These are phyloP conservation scores for Rhynchosporium secalis DNA, from an alignment of 2,329 filamentous ascomycete species.

Conservation along the genomic window DNA sequence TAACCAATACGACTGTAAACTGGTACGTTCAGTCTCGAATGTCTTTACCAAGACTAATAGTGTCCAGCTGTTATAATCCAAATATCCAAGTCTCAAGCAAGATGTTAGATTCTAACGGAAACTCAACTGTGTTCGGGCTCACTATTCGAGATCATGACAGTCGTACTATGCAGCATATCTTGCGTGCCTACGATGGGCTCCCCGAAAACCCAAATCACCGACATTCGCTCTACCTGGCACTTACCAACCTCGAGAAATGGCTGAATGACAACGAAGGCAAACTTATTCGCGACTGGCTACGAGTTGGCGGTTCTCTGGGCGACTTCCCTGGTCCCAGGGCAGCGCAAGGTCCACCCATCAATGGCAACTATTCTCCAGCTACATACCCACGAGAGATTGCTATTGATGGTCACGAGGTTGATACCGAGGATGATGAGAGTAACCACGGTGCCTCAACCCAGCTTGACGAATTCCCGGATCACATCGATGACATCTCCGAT, in stretches of 20 bases:
- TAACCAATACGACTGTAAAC: no score
- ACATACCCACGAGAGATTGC: no score
- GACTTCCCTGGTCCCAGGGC: constrained; percentile 20
- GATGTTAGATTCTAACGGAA: background rate
- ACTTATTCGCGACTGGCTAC: constrained; percentile 27
- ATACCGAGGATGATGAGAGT: no score
- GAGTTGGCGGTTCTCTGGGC: constrained; percentile 20
- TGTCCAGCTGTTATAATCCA: background rate
- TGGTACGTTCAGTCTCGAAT: background rate
- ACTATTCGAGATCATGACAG: constrained; percentile 29
- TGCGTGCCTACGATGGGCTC: constrained; percentile 23
- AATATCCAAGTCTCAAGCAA: background rate
- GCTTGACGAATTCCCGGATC: no score
- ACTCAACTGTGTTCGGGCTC: constrained; percentile 28
- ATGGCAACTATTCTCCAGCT: background rate
- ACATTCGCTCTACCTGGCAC: constrained; percentile 18
- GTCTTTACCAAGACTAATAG: background rate
- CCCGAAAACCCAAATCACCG: constrained; percentile 21
- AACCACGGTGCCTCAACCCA: no score
- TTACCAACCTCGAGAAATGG: constrained; percentile 21
- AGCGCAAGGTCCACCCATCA: constrained; percentile 6
- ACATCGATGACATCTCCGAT: no score
- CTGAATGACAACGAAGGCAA: constrained; percentile 21
- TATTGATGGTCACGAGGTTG: no score
- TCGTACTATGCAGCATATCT: constrained; percentile 29